A percentile compares a stretch with the other conserved stretches of the same genome.
phyloP scores from a whole-genome alignment of 768 basidiomycete genomes.

The Russula sp. region DNA sequence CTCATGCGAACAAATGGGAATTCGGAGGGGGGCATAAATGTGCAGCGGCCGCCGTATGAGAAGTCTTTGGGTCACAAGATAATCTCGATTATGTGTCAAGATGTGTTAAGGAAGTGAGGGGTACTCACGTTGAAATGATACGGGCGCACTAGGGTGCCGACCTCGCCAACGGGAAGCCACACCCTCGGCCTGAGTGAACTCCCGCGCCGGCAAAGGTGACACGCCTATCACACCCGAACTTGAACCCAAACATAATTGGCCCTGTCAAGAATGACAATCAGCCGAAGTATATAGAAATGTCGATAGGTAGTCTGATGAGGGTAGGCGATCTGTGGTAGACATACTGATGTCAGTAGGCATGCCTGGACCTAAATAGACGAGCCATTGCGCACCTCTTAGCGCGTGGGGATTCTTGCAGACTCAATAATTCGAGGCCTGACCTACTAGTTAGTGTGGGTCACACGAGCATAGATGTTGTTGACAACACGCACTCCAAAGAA shows the following conservation, averaged over 20 bases:
- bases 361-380: too few species aligned
- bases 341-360: neutral
- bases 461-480: too few species aligned
- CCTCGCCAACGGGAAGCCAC: neutral
- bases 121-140: neutral
- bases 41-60: too few species aligned
- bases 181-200: slow-evolving; percentile 5
- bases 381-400: too few species aligned
- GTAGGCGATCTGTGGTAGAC: neutral
- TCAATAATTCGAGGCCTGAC: too few species aligned
- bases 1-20: neutral
- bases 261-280: neutral
- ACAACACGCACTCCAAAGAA: neutral
- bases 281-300: neutral
- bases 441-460: too few species aligned
- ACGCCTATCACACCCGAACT: neutral
- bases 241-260: too few species aligned
- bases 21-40: too few species aligned
- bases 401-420: too few species aligned
- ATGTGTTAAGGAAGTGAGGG: neutral
- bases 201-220: neutral
- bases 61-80: too few species aligned
- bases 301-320: too few species aligned
- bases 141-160: neutral
- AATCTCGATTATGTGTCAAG: neutral